Evolutionary conservation across 352 stramenopile genomes (phyloP).

Genomic region (Phytophthora pinifolia): DNA sequence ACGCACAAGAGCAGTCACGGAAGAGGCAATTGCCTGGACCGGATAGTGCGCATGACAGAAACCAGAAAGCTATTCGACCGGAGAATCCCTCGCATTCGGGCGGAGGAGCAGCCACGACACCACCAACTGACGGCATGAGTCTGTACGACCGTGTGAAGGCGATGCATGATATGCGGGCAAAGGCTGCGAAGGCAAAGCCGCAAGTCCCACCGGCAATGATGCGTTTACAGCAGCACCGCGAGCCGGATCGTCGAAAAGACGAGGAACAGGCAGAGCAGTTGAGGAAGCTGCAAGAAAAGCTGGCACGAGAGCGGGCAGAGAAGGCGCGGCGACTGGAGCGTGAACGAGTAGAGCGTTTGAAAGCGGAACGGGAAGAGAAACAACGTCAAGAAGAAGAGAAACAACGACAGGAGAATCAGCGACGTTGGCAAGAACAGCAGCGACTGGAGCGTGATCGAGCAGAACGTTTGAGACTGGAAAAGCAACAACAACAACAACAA

Average conservation of each 20-base stretch:
- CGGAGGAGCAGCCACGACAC: conserved; percentile 1
- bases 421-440: not conserved
- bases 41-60: conserved; percentile 15
- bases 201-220: conserved; percentile 19
- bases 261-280: conserved; percentile 8
- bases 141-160: conserved; percentile 48
- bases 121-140: conserved; percentile 32
- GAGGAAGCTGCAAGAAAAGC: conserved; percentile 18
- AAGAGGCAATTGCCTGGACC: conserved; percentile 32
- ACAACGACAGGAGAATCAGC: conserved; percentile 7
- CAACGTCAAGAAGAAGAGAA: conserved; percentile 4
- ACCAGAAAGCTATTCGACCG: conserved; percentile 16
- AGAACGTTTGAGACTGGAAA: not conserved
- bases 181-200: conserved; percentile 8
- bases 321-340: conserved; percentile 3
- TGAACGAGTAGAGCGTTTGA: conserved; percentile 1
- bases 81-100: conserved; percentile 1
- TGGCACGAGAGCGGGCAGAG: conserved; percentile 7
- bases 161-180: conserved; percentile 42
- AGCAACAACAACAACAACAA: conserved; percentile 2
- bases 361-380: not conserved
- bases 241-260: conserved; percentile 14
- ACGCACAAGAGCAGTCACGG: conserved; percentile 20
- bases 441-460: conserved; percentile 1
- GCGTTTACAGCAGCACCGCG: conserved; percentile 12